phyloP scores from a whole-genome alignment of 129 eudicot genomes.

The Scalesia atractyloides region DNA sequence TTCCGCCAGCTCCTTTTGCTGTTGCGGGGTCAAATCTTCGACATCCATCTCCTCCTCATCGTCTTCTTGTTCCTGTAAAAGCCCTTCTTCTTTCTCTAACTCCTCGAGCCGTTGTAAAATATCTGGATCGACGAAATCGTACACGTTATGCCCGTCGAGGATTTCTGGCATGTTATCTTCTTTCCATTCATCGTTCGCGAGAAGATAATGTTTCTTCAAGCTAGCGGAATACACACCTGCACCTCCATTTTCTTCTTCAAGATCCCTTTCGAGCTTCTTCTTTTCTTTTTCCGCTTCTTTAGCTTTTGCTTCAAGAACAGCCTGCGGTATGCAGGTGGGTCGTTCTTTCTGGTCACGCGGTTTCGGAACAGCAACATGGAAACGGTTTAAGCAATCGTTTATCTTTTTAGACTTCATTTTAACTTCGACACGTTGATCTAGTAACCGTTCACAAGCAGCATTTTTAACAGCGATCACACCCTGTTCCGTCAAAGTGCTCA shows the following conservation, averaged over 20 bases:
- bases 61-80: conserved; percentile 55
- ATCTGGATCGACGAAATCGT: conserved; percentile 87
- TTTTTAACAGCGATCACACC: conserved; percentile 87
- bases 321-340: conserved; percentile 72
- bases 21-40: conserved; percentile 62
- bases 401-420: conserved; percentile 94
- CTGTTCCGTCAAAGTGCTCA: conserved; percentile 91
- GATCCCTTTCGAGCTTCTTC: conserved; percentile 76
- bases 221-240: conserved; percentile 96
- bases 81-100: conserved; percentile 84
- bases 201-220: conserved; percentile 74
- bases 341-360: conserved; percentile 88
- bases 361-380: conserved; percentile 87
- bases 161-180: conserved; percentile 87
- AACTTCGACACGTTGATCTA: conserved; percentile 81
- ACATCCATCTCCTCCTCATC: conserved; percentile 83
- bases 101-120: conserved; percentile 82
- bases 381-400: conserved; percentile 81
- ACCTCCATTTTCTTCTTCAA: conserved; percentile 88
- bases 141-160: conserved; percentile 88
- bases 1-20: conserved; percentile 56
- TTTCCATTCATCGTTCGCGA: conserved; percentile 86
- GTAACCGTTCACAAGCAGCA: conserved; percentile 85
- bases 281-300: conserved; percentile 55
- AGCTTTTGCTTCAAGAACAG: conserved; percentile 74